Evolutionary conservation across 73 alveolate species (phyloP), one percentile per base, ranked within the genome.

Genomic region (Effrenium voratum): DNA sequence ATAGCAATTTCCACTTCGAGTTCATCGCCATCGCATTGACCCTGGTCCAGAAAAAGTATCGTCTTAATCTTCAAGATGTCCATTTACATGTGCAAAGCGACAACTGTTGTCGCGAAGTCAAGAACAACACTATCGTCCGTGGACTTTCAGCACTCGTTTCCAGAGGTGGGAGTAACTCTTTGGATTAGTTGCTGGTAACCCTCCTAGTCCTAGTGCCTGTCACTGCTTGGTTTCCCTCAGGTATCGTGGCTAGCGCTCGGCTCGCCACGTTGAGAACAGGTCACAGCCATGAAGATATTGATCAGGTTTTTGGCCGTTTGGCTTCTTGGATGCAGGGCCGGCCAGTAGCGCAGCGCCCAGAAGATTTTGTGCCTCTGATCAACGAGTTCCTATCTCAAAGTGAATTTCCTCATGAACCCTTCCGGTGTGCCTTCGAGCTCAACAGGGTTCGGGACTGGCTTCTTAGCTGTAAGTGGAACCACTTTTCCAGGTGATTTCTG

Each of bases 281-380:
- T 57, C 87, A 77, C 87, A 19, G 41, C 87, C 87, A 77, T 77
- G 87, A 77, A 30, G 87, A 77, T 43, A 19, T 77, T 0, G 87
- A 77, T 22, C 87, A 77, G 44, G 24, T 77, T 8, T 77, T 77
- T 26, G 87, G 87, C 2, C 63, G 87, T 16, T 40, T 77, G 0
- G 87, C 87, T 1, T 3, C 63, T 3, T 24, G 24, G 41, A 43
- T 76, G 63, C 86, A 40, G 60, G 86, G 59, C 34, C 10, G 5
- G 87, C 43, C 1, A 57, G 87, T 24, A 44, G 41, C 10, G 87
- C 87, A 43, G 57, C 87, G 87, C 40, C 87, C 87, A 5, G 43
- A 28, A 22, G 87, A 77, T 16, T 77, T 77, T 77, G 41, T 19
- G 38, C 43, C 38, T 34, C 38, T 43, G 41, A 77, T 77, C 63